Evolutionary conservation across 768 basidiomycete genomes (phyloP).

Genomic region (Amanita brunnescens): DNA sequence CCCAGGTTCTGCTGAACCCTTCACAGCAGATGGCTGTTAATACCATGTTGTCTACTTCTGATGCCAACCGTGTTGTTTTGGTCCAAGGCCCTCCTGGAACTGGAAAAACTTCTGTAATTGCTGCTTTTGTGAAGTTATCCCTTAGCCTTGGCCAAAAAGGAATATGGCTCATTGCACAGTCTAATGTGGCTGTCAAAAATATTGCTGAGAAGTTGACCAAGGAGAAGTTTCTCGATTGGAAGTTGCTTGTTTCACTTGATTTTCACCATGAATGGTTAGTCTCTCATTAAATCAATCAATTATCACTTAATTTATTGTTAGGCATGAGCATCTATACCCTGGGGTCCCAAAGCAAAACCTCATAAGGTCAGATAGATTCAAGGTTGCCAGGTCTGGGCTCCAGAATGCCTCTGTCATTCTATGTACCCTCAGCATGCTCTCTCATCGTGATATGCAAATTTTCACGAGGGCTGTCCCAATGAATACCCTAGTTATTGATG

Average conservation of each 20-base stretch:
- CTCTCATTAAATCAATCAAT: slow-evolving; percentile 1
- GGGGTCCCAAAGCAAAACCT: slow-evolving; percentile 37
- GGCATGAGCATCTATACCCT: slow-evolving; percentile 76
- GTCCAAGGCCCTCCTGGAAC: slow-evolving; percentile 58
- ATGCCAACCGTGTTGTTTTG: slow-evolving; percentile 30
- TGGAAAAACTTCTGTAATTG: slow-evolving; percentile 70
- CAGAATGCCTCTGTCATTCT: slow-evolving; percentile 50
- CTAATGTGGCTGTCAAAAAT: slow-evolving; percentile 85
- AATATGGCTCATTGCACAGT: slow-evolving; percentile 79
- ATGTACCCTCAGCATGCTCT: slow-evolving; percentile 74
- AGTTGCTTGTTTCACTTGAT: slow-evolving; percentile 58
- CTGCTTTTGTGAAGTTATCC: slow-evolving; percentile 46
- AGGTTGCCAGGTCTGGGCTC: slow-evolving; percentile 15
- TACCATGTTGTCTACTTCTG: slow-evolving; percentile 32
- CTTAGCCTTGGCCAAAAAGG: slow-evolving; percentile 31
- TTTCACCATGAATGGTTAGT: slow-evolving; percentile 58
- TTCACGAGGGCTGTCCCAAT: slow-evolving; percentile 33
- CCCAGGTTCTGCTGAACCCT: slow-evolving; percentile 23
- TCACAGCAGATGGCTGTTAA: slow-evolving; percentile 43
- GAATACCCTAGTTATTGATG: slow-evolving; percentile 49
- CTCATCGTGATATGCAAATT: slow-evolving; percentile 25
- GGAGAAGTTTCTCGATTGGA: slow-evolving; percentile 47
- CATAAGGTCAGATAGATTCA: slow-evolving; percentile 40
- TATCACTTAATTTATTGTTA: slow-evolving; percentile 18
- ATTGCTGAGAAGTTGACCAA: slow-evolving; percentile 73